Evolutionary conservation across 1,284 basidiomycete species (phyloP).

Genomic region (Xanthoconium separans): DNA sequence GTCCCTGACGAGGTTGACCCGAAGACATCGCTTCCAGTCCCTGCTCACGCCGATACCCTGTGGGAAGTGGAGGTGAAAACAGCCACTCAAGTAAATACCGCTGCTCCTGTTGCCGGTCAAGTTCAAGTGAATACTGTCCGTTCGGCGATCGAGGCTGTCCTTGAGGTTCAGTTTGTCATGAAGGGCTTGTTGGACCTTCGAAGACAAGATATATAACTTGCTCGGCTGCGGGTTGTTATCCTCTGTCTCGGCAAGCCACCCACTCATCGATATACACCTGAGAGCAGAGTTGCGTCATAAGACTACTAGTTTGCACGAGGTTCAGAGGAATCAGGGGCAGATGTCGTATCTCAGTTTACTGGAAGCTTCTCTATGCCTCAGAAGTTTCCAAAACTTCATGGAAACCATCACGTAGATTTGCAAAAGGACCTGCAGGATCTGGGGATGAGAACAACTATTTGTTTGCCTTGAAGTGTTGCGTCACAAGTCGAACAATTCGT

Average conservation of each 20-base stretch:
- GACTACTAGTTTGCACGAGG: not conserved
- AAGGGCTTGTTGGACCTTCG: slow-evolving; percentile 73
- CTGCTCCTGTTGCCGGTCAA: slow-evolving; percentile 63
- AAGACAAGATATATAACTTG: slow-evolving; percentile 39
- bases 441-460: too few species aligned
- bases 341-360: too few species aligned
- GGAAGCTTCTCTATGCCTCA: too few species aligned
- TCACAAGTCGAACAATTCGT: too few species aligned
- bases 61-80: slow-evolving; percentile 86
- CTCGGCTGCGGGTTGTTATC: not conserved
- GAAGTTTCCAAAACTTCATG: too few species aligned
- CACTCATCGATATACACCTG: not conserved
- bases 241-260: not conserved
- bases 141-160: slow-evolving; percentile 61
- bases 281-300: not conserved
- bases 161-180: slow-evolving; percentile 77
- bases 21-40: slow-evolving; percentile 67
- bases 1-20: slow-evolving; percentile 52
- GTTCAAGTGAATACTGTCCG: slow-evolving; percentile 34
- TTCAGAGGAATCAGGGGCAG: too few species aligned
- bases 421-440: too few species aligned
- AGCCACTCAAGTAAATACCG: slow-evolving; percentile 69
- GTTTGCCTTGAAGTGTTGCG: too few species aligned
- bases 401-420: too few species aligned
- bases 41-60: slow-evolving; percentile 69